Percentiles rank a stretch among this genome's conserved stretches.
phyloP scores from a whole-genome alignment of 164 flowering plant genomes.

The Pachysandra terminalis region DNA sequence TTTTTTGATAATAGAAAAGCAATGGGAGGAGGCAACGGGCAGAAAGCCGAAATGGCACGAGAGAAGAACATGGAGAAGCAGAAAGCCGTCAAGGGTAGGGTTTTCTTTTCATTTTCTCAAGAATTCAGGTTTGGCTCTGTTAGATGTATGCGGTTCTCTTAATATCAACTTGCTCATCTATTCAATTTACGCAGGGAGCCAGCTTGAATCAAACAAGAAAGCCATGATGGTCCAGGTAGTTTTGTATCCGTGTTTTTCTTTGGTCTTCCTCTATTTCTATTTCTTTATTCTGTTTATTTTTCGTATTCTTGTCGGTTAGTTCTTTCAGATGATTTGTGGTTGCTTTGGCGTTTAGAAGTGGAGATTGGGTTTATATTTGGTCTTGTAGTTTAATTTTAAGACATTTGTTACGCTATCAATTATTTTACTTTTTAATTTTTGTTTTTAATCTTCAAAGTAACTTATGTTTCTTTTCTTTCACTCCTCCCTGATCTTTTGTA shows the following conservation, averaged over 20 bases:
- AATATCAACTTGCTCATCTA: background rate
- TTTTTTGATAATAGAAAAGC: background rate
- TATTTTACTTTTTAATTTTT: too few species aligned
- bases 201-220: constrained; percentile 43
- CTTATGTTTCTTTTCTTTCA: too few species aligned
- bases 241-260: background rate
- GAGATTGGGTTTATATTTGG: too few species aligned
- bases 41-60: constrained; percentile 48
- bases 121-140: background rate
- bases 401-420: too few species aligned
- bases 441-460: too few species aligned
- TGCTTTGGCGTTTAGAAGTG: background rate
- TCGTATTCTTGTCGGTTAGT: background rate
- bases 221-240: constrained; percentile 48
- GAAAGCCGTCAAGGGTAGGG: constrained; percentile 29
- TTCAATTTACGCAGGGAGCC: constrained; percentile 33
- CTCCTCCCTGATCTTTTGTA: too few species aligned
- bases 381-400: too few species aligned
- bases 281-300: background rate
- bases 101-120: background rate
- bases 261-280: background rate
- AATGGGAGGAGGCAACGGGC: constrained; percentile 56
- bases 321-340: background rate
- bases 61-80: constrained; percentile 46
- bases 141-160: background rate